Evolutionary conservation across 495 filamentous ascomycete species (phyloP).

Genomic region (Haplographium delicatum): DNA sequence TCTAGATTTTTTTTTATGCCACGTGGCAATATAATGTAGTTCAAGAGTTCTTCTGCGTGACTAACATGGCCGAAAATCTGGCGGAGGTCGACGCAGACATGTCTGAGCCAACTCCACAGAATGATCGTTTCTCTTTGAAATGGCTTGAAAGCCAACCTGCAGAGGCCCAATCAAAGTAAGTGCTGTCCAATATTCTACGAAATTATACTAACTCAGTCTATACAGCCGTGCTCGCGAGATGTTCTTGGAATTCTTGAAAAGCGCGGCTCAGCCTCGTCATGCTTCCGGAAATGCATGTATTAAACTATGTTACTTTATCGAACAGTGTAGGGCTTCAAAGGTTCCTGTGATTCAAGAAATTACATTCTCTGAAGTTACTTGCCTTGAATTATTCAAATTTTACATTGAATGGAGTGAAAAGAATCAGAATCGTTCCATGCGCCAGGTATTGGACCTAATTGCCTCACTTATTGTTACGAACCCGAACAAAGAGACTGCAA

Average conservation of each 20-base stretch:
- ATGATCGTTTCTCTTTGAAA: constrained; percentile 24
- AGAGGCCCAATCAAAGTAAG: constrained; percentile 27
- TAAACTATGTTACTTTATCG: constrained; percentile 49
- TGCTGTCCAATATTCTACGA: background rate
- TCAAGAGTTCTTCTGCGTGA: background rate
- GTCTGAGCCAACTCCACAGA: constrained; percentile 1
- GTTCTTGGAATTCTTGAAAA: constrained; percentile 36
- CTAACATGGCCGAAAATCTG: background rate
- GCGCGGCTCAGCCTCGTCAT: constrained; percentile 40
- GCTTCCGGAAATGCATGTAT: constrained; percentile 42
- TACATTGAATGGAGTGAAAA: constrained; percentile 71
- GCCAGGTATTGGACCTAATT: constrained; percentile 61
- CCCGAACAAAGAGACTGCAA: constrained; percentile 32
- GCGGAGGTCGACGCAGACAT: background rate
- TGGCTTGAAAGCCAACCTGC: constrained; percentile 33
- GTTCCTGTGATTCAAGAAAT: constrained; percentile 33
- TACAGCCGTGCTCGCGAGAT: constrained; percentile 19
- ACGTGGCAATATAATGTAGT: background rate
- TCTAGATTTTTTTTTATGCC: background rate
- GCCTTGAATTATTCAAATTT: constrained; percentile 58
- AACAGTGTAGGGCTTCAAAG: constrained; percentile 44
- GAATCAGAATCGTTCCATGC: constrained; percentile 68
- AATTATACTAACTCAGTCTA: constrained; percentile 1
- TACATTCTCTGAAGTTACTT: constrained; percentile 47
- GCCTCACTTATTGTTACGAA: constrained; percentile 46